Evolutionary conservation across 2,329 filamentous ascomycete species (phyloP).

Genomic region (Xylaria sp.): DNA sequence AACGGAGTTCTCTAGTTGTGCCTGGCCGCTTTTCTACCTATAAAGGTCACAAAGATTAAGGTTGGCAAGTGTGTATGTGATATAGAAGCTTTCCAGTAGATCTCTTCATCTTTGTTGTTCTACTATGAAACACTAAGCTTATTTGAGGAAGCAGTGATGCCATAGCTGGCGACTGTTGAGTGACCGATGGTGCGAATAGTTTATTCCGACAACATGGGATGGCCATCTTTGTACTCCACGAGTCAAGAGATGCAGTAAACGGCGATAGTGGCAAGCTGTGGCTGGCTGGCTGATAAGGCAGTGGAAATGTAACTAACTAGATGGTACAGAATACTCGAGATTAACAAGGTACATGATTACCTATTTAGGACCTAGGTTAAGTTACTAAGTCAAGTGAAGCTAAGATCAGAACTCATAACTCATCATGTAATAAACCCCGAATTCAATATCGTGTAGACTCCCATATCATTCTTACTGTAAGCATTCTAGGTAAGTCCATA

Average conservation of each 20-base stretch:
- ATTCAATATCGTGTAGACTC: background rate
- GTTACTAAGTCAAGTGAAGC: background rate
- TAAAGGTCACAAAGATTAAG: background rate
- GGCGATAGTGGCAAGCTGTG: background rate
- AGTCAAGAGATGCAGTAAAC: background rate
- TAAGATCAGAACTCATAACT: background rate
- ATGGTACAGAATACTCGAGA: background rate
- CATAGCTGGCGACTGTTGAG: background rate
- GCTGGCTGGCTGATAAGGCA: conserved; percentile 4
- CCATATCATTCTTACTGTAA: background rate
- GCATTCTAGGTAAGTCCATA: conserved; percentile 3
- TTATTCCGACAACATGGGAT: background rate
- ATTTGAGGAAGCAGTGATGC: background rate
- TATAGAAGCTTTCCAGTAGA: background rate
- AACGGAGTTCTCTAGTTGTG: background rate
- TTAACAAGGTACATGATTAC: conserved; percentile 1
- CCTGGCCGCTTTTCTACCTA: background rate
- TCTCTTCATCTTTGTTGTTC: background rate
- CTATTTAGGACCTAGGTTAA: background rate
- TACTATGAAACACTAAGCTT: background rate
- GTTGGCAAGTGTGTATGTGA: background rate
- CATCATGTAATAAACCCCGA: background rate
- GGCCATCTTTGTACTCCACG: background rate
- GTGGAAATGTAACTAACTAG: background rate
- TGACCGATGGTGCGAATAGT: background rate